Conservation (phyloP, 2,329 filamentous ascomycete genomes). For the Fusarium liriodendri region DNA sequence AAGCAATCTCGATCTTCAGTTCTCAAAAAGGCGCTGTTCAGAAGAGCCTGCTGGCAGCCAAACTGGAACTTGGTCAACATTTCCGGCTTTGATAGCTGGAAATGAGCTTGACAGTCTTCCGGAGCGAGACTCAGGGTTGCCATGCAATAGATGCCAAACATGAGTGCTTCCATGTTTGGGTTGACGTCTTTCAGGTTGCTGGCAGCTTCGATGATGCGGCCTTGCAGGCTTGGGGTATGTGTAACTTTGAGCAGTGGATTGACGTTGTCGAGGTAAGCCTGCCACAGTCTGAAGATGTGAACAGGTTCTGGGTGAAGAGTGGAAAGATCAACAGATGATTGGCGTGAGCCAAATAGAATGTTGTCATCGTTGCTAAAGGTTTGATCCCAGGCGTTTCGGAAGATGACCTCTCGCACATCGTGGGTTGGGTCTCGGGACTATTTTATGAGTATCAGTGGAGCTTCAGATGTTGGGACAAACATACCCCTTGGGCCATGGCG, state of each 20-base stretch:
- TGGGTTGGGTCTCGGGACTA: slow-evolving; percentile 17
- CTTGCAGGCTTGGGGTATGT: slow-evolving; percentile 66
- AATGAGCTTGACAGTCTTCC: slow-evolving; percentile 55
- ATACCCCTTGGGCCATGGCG: slow-evolving; percentile 57
- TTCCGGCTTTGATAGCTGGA: slow-evolving; percentile 53
- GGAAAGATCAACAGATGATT: slow-evolving; percentile 55
- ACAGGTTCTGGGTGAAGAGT: slow-evolving; percentile 61
- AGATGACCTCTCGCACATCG: slow-evolving; percentile 29
- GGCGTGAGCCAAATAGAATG: slow-evolving; percentile 63
- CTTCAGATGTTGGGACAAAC: neutral
- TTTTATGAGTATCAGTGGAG: neutral
- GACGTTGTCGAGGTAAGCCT: slow-evolving; percentile 68
- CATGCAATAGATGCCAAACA: slow-evolving; percentile 65
- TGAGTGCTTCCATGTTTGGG: slow-evolving; percentile 62
- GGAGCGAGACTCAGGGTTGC: slow-evolving; percentile 55
- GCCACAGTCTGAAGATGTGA: slow-evolving; percentile 65
- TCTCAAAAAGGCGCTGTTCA: slow-evolving; percentile 61
- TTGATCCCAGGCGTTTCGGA: slow-evolving; percentile 60
- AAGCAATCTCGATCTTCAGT: slow-evolving; percentile 63
- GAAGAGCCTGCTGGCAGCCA: slow-evolving; percentile 64
- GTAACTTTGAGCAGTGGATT: slow-evolving; percentile 70
- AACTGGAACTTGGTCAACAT: slow-evolving; percentile 58
- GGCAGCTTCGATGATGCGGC: slow-evolving; percentile 61
- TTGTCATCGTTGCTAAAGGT: slow-evolving; percentile 56
- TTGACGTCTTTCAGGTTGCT: slow-evolving; percentile 54